phyloP scores from a whole-genome alignment of 495 filamentous ascomycete genomes.

The Aspergillus cavernicola region DNA sequence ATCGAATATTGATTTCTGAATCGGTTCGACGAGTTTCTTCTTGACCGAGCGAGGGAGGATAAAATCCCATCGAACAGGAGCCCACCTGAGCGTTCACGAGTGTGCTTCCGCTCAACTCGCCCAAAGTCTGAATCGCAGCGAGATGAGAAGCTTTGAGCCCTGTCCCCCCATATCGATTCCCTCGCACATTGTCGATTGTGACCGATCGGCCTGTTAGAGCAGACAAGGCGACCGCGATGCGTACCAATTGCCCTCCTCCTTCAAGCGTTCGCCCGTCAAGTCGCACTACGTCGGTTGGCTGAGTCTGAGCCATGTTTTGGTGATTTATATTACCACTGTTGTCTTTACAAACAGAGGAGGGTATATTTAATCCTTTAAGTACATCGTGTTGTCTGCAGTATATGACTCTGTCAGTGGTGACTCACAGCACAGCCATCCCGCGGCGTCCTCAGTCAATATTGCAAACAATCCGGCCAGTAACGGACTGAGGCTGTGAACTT shows the following conservation, averaged over 20 bases:
- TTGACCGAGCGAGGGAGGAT: conserved; percentile 24
- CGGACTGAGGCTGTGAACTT: too few species aligned
- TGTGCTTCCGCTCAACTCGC: conserved; percentile 55
- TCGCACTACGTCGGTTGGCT: conserved; percentile 22
- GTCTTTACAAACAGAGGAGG: neutral
- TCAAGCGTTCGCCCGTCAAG: conserved; percentile 73
- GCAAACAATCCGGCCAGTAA: too few species aligned
- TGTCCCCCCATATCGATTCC: conserved; percentile 53
- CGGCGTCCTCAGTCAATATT: too few species aligned
- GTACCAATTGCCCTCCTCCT: conserved; percentile 80
- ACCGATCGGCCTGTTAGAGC: conserved; percentile 63
- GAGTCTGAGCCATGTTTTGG: neutral
- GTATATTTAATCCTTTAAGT: neutral
- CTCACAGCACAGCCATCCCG: too few species aligned
- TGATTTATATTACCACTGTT: neutral
- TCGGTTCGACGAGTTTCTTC: neutral
- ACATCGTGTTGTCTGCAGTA: neutral
- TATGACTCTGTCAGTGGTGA: too few species aligned
- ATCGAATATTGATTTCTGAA: conserved; percentile 32
- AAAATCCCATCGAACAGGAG: conserved; percentile 50
- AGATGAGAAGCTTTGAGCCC: conserved; percentile 78
- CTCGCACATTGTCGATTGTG: conserved; percentile 64
- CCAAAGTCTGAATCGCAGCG: conserved; percentile 63
- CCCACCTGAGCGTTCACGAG: conserved; percentile 54
- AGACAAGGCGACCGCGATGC: conserved; percentile 66